Evolutionary conservation across 257 asterid species (phyloP), one percentile per base, ranked within the genome.

Genomic region (Handroanthus guayacan): DNA sequence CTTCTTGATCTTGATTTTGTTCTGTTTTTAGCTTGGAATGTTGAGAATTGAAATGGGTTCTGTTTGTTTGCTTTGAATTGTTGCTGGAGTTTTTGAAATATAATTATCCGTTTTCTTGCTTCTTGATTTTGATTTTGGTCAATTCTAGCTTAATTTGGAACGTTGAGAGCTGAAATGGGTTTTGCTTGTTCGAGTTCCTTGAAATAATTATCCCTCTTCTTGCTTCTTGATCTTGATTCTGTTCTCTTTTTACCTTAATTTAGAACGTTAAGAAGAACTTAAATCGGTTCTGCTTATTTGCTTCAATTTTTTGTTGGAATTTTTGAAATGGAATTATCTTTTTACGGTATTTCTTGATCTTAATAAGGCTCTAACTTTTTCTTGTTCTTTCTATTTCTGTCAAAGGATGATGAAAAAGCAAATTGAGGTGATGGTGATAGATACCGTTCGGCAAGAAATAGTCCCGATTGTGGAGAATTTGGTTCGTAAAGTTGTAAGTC

Each of bases 401-500:
- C 62, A 48, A 16, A 83, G 88, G 83, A 57, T 74, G 72, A 43
- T 82, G 84, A 36, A 67, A 47, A 41, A 75, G 67, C 79, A 76
- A 50, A 0, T 79, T 4, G 78, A 84, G 72, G 74, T 73, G 48
- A 68, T 73, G 87, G 82, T 74, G 81, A 84, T 82, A 5, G 78
- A 34, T n/a, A 34, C 74, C 6, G 51, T 78, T 57, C 56, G 68
- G 4, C 68, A 64, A 67, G 38, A 38, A 37, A 56, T 84, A 1
- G 69, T 3, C 37, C 90, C 90, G 1, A 57, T 48, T 16, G 20
- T 73, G 44, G 84, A 65, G 82, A 39, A 55, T 81, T 55, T 82
- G 80, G 57, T 86, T 1, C 79, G 83, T 52, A 77, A 54, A 72
- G 78, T 78, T 58, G 92, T 87, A 75, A 83, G 90, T 80, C 20